Conservation (phyloP, 441 rosid species). For the Viola pubescens region DNA sequence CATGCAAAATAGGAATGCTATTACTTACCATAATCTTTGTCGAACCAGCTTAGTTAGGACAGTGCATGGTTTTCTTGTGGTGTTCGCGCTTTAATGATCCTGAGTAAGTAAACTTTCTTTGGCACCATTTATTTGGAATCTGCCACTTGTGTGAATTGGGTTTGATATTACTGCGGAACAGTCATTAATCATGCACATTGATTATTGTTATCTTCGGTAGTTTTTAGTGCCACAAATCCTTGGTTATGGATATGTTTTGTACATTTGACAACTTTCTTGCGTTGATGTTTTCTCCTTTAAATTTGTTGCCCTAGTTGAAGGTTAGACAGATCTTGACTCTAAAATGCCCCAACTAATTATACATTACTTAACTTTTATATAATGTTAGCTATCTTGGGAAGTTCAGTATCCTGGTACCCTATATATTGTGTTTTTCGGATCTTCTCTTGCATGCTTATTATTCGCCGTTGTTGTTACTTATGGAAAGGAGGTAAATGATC, state of each 20-base stretch:
- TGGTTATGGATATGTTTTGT: neutral
- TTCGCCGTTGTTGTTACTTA: no score
- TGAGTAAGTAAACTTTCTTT: no score
- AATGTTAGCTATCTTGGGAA: neutral
- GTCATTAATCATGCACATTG: neutral
- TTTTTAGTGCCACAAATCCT: neutral
- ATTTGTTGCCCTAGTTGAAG: neutral
- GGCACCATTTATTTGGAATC: no score
- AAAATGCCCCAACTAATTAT: neutral
- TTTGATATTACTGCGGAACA: no score
- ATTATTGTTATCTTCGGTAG: neutral
- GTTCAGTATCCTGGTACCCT: conserved; percentile 2
- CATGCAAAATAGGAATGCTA: no score
- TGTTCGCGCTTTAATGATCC: no score
- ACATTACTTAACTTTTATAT: conserved; percentile 4
- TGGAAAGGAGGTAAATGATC: no score
- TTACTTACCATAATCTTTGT: no score
- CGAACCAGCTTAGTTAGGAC: no score
- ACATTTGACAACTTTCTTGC: conserved; percentile 6
- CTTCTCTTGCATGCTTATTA: neutral
- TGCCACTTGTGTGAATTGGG: no score
- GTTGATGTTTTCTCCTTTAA: neutral
- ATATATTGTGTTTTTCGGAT: neutral
- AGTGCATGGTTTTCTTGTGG: no score
- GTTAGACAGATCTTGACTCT: neutral